Evolutionary conservation across 129 eudicot species (phyloP).

Genomic region (Pittosporum tobira): DNA sequence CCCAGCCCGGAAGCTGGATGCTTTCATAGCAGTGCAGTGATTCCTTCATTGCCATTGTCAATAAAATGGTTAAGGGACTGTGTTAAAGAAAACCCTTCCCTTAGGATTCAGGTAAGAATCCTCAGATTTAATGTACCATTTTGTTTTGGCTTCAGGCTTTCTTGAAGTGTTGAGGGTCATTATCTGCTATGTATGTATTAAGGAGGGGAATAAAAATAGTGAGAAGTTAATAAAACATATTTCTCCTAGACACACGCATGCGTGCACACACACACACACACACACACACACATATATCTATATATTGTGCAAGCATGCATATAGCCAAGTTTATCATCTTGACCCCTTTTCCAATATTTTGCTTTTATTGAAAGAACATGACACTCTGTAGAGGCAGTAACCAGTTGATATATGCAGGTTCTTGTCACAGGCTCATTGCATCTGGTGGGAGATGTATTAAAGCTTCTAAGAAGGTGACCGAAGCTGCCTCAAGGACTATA

Average conservation of each 20-base stretch:
- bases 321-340: too few relatives aligned
- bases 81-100: constrained; percentile 58
- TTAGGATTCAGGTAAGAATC: constrained; percentile 59
- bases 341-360: too few relatives aligned
- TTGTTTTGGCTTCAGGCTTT: neutral
- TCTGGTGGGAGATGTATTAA: constrained; percentile 85
- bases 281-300: neutral
- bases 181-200: too few relatives aligned
- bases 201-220: too few relatives aligned
- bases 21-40: constrained; percentile 59
- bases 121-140: neutral
- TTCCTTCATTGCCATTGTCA: constrained; percentile 66
- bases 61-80: constrained; percentile 68
- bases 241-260: neutral
- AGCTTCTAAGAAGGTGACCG: constrained; percentile 48
- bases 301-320: too few relatives aligned
- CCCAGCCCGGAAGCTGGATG: constrained; percentile 37
- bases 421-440: constrained; percentile 88
- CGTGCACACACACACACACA: neutral
- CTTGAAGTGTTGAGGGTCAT: too few relatives aligned
- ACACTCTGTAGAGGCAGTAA: neutral
- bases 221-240: too few relatives aligned
- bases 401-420: constrained; percentile 37
- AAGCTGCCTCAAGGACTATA: neutral
- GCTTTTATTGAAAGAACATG: neutral